Evolutionary conservation across 768 basidiomycete species (phyloP).

Genomic region (Wakefieldia striispora): DNA sequence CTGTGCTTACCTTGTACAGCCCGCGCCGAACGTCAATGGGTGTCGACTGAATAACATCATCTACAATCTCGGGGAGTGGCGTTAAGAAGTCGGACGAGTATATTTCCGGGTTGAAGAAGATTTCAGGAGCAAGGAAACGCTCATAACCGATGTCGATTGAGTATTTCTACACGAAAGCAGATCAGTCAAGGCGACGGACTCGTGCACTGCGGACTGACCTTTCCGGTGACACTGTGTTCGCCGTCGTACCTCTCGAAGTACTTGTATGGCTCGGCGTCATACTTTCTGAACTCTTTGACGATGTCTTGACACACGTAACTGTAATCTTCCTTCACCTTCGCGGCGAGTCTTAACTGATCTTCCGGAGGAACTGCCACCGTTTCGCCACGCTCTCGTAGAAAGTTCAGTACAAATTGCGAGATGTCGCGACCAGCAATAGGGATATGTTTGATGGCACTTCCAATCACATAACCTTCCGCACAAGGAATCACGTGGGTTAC

Average conservation of each 20-base stretch:
- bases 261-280: conserved; percentile 94
- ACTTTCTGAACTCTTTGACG: conserved; percentile 98
- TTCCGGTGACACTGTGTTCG: conserved; percentile 88
- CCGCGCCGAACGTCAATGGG: conserved; percentile 98
- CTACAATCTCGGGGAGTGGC: conserved; percentile 93
- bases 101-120: conserved; percentile 99
- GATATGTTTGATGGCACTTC: conserved; percentile 97
- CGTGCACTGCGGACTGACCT: conserved; percentile 48
- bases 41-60: conserved; percentile 91
- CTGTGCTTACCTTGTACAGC: conserved; percentile 76
- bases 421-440: conserved; percentile 99
- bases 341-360: conserved; percentile 87
- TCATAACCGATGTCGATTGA: conserved; percentile 94
- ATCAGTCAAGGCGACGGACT: conserved; percentile 1
- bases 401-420: conserved; percentile 91
- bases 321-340: conserved; percentile 96
- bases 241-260: conserved; percentile 93
- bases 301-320: conserved; percentile 99
- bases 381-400: conserved; percentile 95
- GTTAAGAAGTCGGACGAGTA: conserved; percentile 97
- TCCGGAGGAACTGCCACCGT: conserved; percentile 89
- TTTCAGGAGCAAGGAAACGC: conserved; percentile 97
- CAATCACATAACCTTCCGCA: conserved; percentile 98
- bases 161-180: conserved; percentile 67
- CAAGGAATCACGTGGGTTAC: conserved; percentile 97